Percentiles rank a stretch among this genome's conserved stretches.
Conservation (phyloP, 2,329 filamentous ascomycete species). For the Coleophoma cylindrospora region DNA sequence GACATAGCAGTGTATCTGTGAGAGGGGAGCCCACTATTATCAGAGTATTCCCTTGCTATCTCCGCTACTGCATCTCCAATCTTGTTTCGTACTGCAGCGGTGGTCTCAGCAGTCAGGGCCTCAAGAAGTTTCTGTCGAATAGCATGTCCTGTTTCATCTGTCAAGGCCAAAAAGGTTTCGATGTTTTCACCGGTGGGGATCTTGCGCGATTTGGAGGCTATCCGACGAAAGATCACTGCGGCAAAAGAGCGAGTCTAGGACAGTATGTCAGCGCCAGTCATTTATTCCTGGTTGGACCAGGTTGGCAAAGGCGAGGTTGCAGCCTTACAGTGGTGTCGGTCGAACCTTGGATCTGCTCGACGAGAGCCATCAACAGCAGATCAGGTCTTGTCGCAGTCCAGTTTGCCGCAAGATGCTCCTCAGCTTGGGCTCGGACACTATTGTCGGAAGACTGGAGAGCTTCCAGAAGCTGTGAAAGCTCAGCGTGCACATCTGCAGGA, state of each 20-base stretch:
- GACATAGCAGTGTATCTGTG: too few relatives aligned
- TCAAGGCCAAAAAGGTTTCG: slow-evolving; percentile 82
- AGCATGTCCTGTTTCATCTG: slow-evolving; percentile 65
- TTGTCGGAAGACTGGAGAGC: slow-evolving; percentile 91
- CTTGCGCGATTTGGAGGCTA: slow-evolving; percentile 85
- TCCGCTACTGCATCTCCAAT: slow-evolving; percentile 97
- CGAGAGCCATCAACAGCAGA: slow-evolving; percentile 86
- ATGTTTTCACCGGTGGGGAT: slow-evolving; percentile 63
- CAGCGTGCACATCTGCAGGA: slow-evolving; percentile 75
- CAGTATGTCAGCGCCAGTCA: slow-evolving; percentile 9
- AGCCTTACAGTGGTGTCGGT: slow-evolving; percentile 33
- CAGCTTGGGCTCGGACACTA: slow-evolving; percentile 74
- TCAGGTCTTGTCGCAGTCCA: slow-evolving; percentile 83
- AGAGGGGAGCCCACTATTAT: slow-evolving; percentile 62
- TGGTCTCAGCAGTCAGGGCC: slow-evolving; percentile 66
- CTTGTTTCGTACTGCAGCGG: slow-evolving; percentile 80
- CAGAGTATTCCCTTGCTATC: slow-evolving; percentile 89
- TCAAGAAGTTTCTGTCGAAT: slow-evolving; percentile 84
- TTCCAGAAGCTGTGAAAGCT: slow-evolving; percentile 80
- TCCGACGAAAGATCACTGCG: slow-evolving; percentile 89
- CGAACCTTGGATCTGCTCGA: slow-evolving; percentile 82
- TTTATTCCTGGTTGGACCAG: too few relatives aligned
- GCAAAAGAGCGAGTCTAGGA: slow-evolving; percentile 83
- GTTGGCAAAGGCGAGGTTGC: background rate
- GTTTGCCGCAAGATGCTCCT: slow-evolving; percentile 85